Percentiles rank a stretch among this genome's conserved stretches.
Evolutionary conservation across 2,329 filamentous ascomycete genomes (phyloP).

Genomic region (Hymenoscyphus linearis): DNA sequence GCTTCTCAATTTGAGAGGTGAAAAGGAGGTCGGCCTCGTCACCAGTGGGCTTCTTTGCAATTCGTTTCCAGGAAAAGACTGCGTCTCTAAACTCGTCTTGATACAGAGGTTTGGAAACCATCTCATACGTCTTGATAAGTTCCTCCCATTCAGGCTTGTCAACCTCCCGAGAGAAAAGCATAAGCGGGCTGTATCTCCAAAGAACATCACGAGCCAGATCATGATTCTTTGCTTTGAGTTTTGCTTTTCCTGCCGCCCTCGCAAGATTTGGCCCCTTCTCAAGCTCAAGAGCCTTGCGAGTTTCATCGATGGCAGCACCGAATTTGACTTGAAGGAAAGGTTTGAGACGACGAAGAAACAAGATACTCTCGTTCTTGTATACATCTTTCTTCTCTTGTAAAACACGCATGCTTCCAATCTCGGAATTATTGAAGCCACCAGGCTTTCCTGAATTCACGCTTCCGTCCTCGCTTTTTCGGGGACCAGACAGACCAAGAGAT

Average conservation of each 20-base stretch:
- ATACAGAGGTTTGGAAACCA: conserved; percentile 70
- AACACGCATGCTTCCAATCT: conserved; percentile 78
- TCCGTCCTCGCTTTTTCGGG: conserved; percentile 37
- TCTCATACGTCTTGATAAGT: conserved; percentile 74
- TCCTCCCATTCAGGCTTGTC: conserved; percentile 77
- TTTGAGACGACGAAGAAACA: conserved; percentile 74
- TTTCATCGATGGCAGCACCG: conserved; percentile 66
- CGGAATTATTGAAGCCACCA: conserved; percentile 43
- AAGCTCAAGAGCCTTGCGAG: conserved; percentile 52
- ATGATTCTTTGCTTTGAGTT: conserved; percentile 66
- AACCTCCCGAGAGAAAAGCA: conserved; percentile 84
- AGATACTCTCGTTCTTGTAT: conserved; percentile 69
- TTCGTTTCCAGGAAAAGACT: conserved; percentile 71
- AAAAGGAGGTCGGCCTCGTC: conserved; percentile 86
- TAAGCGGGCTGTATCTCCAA: conserved; percentile 83
- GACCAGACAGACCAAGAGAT: conserved; percentile 49
- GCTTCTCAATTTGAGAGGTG: conserved; percentile 76
- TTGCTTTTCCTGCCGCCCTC: conserved; percentile 43
- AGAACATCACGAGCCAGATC: conserved; percentile 66
- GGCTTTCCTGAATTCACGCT: conserved; percentile 31
- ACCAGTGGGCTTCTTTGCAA: conserved; percentile 66
- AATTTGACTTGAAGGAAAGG: conserved; percentile 81
- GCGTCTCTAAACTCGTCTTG: conserved; percentile 77
- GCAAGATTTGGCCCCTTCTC: conserved; percentile 48
- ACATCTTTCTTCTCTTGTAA: conserved; percentile 91